A percentile compares a stretch with the other conserved stretches of the same genome.
Conservation (phyloP, 345 rosid species). For the Corchorus olitorius region DNA sequence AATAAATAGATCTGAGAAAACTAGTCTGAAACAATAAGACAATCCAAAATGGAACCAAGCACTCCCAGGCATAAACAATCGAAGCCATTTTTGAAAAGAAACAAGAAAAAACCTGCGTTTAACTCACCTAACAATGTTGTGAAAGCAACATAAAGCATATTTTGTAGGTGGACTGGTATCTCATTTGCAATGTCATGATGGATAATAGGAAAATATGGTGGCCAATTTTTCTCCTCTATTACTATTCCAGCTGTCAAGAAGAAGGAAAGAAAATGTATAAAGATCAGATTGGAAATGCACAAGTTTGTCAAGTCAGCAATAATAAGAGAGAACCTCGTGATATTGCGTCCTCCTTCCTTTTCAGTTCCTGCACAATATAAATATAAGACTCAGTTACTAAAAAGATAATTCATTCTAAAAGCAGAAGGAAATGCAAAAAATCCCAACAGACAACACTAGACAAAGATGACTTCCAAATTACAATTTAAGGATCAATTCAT, state of each 20-base stretch:
- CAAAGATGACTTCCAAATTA: background rate
- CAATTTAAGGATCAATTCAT: constrained; percentile 6
- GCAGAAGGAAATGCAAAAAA: constrained; percentile 4
- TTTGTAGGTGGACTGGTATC: constrained; percentile 92
- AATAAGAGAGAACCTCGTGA: constrained; percentile 30
- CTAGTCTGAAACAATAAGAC: background rate
- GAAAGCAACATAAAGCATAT: constrained; percentile 84
- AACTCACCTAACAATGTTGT: constrained; percentile 82
- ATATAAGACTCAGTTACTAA: background rate
- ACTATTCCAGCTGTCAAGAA: constrained; percentile 84
- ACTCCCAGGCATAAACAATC: background rate
- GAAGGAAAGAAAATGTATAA: constrained; percentile 23
- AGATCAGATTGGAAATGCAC: constrained; percentile 9
- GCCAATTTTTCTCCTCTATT: constrained; percentile 96
- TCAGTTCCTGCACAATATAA: constrained; percentile 65
- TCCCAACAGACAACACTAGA: background rate
- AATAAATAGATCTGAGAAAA: background rate
- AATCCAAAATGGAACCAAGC: background rate
- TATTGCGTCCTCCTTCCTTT: constrained; percentile 86
- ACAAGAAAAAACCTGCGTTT: background rate
- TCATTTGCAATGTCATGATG: constrained; percentile 94
- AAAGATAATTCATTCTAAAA: constrained; percentile 13
- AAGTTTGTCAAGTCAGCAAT: constrained; percentile 17
- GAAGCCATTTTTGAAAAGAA: background rate
- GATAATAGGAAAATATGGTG: constrained; percentile 87